Evolutionary conservation across 768 basidiomycete genomes (phyloP).

Genomic region (Amanita exitialis): DNA sequence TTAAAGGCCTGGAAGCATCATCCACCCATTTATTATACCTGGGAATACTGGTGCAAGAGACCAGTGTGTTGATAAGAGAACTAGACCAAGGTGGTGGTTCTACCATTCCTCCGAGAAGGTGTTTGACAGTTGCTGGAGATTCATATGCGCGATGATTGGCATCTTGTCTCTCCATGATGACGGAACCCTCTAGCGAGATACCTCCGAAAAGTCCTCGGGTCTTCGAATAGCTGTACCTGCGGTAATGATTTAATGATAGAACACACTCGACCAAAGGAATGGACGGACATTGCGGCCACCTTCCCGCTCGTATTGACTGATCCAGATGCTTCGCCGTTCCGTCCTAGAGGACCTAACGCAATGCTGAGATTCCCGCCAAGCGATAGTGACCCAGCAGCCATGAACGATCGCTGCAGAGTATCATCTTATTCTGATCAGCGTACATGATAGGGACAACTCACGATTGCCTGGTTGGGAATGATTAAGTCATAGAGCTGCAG

Average conservation of each 20-base stretch:
- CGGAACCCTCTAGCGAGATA: slow-evolving; percentile 77
- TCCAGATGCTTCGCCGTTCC: slow-evolving; percentile 89
- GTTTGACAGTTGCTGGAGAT: slow-evolving; percentile 62
- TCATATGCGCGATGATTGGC: slow-evolving; percentile 80
- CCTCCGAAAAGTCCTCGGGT: slow-evolving; percentile 93
- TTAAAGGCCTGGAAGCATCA: slow-evolving; percentile 21
- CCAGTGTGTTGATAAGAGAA: slow-evolving; percentile 64
- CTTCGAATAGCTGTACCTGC: slow-evolving; percentile 84
- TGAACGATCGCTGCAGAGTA: slow-evolving; percentile 61
- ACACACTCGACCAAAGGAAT: neutral
- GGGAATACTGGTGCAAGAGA: slow-evolving; percentile 61
- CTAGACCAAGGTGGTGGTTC: slow-evolving; percentile 72
- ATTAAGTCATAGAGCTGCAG: neutral
- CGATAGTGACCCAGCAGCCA: slow-evolving; percentile 87
- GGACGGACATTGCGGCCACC: slow-evolving; percentile 76
- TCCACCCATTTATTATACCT: slow-evolving; percentile 65
- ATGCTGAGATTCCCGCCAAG: slow-evolving; percentile 87
- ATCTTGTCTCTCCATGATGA: slow-evolving; percentile 91
- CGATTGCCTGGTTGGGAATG: slow-evolving; percentile 39
- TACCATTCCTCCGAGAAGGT: slow-evolving; percentile 71
- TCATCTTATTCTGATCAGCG: slow-evolving; percentile 1
- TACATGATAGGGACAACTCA: slow-evolving; percentile 24
- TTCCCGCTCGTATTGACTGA: slow-evolving; percentile 77
- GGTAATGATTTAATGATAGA: slow-evolving; percentile 4
- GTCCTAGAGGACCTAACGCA: slow-evolving; percentile 85